Evolutionary conservation across 2,329 filamentous ascomycete genomes (phyloP), one percentile per base, ranked within the genome.

Genomic region (Immersiporthe knoxdaviesiana): DNA sequence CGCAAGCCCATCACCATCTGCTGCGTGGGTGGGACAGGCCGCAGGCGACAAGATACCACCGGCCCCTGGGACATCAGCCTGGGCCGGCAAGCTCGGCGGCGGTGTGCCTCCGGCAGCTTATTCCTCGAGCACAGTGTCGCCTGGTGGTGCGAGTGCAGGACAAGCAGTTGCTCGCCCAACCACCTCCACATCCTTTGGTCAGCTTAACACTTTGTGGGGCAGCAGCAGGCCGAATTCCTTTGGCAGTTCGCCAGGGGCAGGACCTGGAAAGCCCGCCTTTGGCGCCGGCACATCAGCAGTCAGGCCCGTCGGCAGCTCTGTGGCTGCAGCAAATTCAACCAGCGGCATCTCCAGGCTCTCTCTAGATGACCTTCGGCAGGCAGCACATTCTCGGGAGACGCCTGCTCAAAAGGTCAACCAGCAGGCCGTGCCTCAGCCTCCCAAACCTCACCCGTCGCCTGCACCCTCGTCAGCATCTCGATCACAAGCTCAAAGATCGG

Each of bases 41-140:
- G 41, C 41, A 41, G 60, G 39, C 35, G 54, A 54, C 54, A 71
- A 39, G 62, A 65, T 69, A 60, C 56, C 61, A 21, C 64, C 70
- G 32, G 67, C 69, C 35, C 66, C 58, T 18, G 59, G 63, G 39
- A 69, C 67, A 27, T 67, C 65, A 24, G 54, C 68, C 21, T 71
- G 70, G 70, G 56, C n/a, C 3, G 44, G 52, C 32, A n/a, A 39
- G 41, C 44, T 39, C 39, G 59, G 47, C 3, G 35, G 30, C 47
- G 59, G 18, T 21, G 32, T 62, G 35, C 18, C 52, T 30, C 64
- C 39, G 8, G 24, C 54, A 8, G 27, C 27, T 32, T 5, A 12
- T 32, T 12, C 44, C 44, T 11, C 44, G 8, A n/a, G 44, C 44
- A 7, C 41, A 44, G 41, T 44, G 41, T 16, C 41, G 41, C 16